These are phyloP conservation scores for Glycyrrhiza uralensis DNA, from an alignment of 306 rosid species.

Conservation along the genomic window DNA sequence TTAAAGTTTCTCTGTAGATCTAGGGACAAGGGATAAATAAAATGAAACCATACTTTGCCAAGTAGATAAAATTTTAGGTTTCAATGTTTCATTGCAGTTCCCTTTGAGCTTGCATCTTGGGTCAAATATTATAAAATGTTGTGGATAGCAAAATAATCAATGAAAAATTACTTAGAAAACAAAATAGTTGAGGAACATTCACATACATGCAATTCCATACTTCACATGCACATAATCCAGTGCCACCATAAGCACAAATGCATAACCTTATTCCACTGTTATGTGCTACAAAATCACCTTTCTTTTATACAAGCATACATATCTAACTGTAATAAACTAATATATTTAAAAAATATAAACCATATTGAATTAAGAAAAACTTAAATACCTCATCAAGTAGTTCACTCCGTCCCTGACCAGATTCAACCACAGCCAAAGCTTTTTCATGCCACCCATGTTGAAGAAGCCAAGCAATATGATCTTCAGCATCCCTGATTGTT, in stretches of 20 bases:
- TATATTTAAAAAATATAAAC: background rate
- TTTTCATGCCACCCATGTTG: conserved; percentile 96
- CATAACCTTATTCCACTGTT: conserved; percentile 1
- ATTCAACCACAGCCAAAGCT: conserved; percentile 96
- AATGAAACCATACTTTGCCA: conserved; percentile 3
- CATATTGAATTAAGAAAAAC: conserved; percentile 14
- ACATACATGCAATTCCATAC: background rate
- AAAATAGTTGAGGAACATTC: background rate
- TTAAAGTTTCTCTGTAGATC: conserved; percentile 7
- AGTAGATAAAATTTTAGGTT: background rate
- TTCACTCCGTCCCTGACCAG: conserved; percentile 94
- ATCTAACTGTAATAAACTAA: background rate
- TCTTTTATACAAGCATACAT: conserved; percentile 9
- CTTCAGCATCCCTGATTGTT: conserved; percentile 86
- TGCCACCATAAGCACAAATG: background rate
- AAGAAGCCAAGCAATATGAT: conserved; percentile 98
- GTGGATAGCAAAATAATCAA: conserved; percentile 18
- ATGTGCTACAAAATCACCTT: background rate
- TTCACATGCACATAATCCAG: conserved; percentile 15
- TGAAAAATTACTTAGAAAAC: conserved; percentile 12
- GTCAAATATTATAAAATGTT: background rate
- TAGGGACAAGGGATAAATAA: background rate
- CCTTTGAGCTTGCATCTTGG: conserved; percentile 22
- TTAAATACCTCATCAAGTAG: conserved; percentile 83
- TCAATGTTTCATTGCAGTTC: conserved; percentile 26